Evolutionary conservation across 768 basidiomycete genomes (phyloP).

Genomic region (Tricholoma terreum): DNA sequence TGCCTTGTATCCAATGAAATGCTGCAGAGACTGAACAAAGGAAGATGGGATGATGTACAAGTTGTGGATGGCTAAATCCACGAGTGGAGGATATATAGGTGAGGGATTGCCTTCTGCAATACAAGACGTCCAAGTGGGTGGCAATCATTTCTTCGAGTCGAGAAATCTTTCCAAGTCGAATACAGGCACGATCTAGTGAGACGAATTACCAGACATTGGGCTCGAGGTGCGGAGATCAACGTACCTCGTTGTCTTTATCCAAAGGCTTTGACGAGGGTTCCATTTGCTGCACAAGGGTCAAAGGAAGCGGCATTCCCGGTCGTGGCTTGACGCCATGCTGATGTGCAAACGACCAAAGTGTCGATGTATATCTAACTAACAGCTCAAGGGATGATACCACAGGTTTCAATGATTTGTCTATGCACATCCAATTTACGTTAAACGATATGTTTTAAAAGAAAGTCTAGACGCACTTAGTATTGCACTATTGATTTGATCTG

Average conservation of each 20-base stretch:
- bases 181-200: slow-evolving; percentile 39
- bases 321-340: slow-evolving; percentile 46
- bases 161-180: slow-evolving; percentile 58
- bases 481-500: slow-evolving; percentile 85
- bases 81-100: background rate
- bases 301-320: slow-evolving; percentile 47
- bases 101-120: background rate
- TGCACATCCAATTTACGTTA: background rate
- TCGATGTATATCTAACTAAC: slow-evolving; percentile 60
- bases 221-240: slow-evolving; percentile 1
- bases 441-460: background rate
- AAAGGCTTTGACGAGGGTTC: slow-evolving; percentile 15
- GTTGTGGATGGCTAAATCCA: background rate
- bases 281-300: slow-evolving; percentile 19
- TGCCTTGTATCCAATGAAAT: slow-evolving; percentile 47
- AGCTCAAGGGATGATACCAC: slow-evolving; percentile 63
- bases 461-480: slow-evolving; percentile 70
- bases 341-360: slow-evolving; percentile 55
- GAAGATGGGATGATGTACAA: slow-evolving; percentile 63
- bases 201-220: slow-evolving; percentile 3
- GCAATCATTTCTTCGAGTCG: slow-evolving; percentile 41
- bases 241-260: slow-evolving; percentile 39
- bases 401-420: slow-evolving; percentile 51
- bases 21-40: slow-evolving; percentile 47
- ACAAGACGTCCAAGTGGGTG: slow-evolving; percentile 4